Conservation (phyloP, 768 basidiomycete genomes). For the Russula earlei region DNA sequence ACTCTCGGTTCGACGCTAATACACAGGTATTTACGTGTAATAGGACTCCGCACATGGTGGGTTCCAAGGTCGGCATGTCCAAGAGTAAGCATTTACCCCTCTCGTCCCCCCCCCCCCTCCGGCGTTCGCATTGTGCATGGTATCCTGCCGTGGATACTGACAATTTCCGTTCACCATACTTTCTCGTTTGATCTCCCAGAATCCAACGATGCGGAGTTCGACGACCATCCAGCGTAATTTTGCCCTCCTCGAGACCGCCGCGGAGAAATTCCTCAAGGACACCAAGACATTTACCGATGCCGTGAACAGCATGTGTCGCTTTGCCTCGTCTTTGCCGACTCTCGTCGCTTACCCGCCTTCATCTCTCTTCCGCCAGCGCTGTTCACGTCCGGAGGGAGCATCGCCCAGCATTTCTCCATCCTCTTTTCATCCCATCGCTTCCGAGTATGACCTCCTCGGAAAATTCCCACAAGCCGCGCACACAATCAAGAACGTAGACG, state of each 20-base stretch:
- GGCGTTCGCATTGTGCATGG: background rate
- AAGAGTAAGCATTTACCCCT: slow-evolving; percentile 53
- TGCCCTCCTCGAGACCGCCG: slow-evolving; percentile 60
- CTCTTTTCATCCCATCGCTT: slow-evolving; percentile 56
- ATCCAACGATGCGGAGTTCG: slow-evolving; percentile 82
- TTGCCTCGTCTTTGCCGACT: background rate
- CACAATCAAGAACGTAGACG: slow-evolving; percentile 68
- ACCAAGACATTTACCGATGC: slow-evolving; percentile 79
- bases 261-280: slow-evolving; percentile 90
- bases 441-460: slow-evolving; percentile 70
- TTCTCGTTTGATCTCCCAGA: slow-evolving; percentile 31
- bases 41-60: slow-evolving; percentile 88
- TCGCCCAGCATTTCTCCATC: slow-evolving; percentile 51
- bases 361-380: slow-evolving; percentile 35
- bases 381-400: slow-evolving; percentile 55
- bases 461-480: slow-evolving; percentile 71
- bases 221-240: slow-evolving; percentile 80
- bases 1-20: background rate
- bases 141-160: background rate
- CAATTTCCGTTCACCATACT: background rate
- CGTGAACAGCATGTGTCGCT: slow-evolving; percentile 49
- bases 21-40: slow-evolving; percentile 1
- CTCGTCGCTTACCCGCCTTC: background rate
- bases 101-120: background rate
- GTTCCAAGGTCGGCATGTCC: slow-evolving; percentile 79